Evolutionary conservation across 495 filamentous ascomycete species (phyloP).

Genomic region (Saxophila tyrrhenica): DNA sequence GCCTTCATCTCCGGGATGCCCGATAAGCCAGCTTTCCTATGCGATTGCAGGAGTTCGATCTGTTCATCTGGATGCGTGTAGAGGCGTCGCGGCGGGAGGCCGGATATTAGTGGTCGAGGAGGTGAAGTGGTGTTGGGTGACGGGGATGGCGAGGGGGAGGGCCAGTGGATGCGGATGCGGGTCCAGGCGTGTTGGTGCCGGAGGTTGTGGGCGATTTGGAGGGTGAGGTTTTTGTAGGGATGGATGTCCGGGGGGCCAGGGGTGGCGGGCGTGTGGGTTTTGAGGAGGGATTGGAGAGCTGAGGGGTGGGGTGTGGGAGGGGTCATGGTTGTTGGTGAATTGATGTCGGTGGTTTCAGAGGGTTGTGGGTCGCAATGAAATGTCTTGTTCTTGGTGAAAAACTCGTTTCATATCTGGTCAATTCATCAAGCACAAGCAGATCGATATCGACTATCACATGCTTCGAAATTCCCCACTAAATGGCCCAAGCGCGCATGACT

Average conservation of each 20-base stretch:
- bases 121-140: conserved; percentile 23
- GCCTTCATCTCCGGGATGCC: conserved; percentile 42
- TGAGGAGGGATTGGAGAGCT: no score
- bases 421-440: no score
- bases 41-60: conserved; percentile 54
- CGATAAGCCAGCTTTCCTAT: conserved; percentile 27
- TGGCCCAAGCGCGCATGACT: not conserved
- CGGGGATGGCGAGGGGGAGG: not conserved
- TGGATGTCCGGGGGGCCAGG: no score
- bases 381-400: no score
- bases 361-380: no score
- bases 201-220: not conserved
- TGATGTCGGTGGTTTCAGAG: no score
- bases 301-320: no score
- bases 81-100: conserved; percentile 72
- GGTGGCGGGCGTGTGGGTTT: no score
- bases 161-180: not conserved
- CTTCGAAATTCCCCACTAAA: no score
- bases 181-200: not conserved
- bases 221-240: not conserved
- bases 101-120: conserved; percentile 58
- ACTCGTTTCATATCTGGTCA: no score
- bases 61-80: conserved; percentile 94
- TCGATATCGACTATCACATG: no score
- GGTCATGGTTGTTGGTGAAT: no score